These are phyloP conservation scores for Phytopythium montanum DNA, from an alignment of 352 stramenopile genomes.

Conservation along the genomic window DNA sequence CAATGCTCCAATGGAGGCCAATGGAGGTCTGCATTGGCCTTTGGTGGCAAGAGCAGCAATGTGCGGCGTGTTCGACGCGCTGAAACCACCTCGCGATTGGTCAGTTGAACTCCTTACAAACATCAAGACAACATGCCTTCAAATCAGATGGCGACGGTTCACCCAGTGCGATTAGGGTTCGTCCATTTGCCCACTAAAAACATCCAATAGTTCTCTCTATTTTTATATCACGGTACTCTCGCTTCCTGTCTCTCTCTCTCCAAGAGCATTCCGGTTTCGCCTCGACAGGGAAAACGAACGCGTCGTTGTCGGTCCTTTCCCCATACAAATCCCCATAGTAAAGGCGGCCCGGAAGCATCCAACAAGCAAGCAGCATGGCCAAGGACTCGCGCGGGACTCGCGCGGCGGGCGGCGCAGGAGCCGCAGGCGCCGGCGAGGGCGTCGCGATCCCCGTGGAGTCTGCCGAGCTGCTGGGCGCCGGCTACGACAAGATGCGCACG, in stretches of 20 bases:
- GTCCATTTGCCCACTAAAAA: not conserved
- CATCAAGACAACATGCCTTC: not conserved
- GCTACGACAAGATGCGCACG: constrained; percentile 67
- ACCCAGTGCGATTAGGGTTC: constrained; percentile 1
- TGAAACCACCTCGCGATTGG: too few relatives aligned
- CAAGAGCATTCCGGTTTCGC: not conserved
- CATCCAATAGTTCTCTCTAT: constrained; percentile 3
- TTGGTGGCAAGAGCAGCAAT: too few relatives aligned
- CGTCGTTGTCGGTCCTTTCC: not conserved
- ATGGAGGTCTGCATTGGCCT: too few relatives aligned
- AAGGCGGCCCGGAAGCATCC: too few relatives aligned
- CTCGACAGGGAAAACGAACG: not conserved
- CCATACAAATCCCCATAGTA: constrained; percentile 1
- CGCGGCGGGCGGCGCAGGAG: constrained; percentile 7
- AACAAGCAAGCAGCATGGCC: constrained; percentile 12
- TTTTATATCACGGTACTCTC: constrained; percentile 5
- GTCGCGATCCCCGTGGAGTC: constrained; percentile 32
- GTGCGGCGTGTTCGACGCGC: too few relatives aligned
- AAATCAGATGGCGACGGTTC: constrained; percentile 3
- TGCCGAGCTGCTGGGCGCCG: constrained; percentile 24
- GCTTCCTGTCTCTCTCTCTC: not conserved
- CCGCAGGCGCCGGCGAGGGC: constrained; percentile 16
- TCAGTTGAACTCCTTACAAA: not conserved
- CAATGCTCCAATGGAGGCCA: too few relatives aligned
- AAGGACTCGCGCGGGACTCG: constrained; percentile 12